A percentile compares a stretch with the other conserved stretches of the same genome.
phyloP scores from a whole-genome alignment of 2,329 filamentous ascomycete species.

The Trichoderma aggressivum region DNA sequence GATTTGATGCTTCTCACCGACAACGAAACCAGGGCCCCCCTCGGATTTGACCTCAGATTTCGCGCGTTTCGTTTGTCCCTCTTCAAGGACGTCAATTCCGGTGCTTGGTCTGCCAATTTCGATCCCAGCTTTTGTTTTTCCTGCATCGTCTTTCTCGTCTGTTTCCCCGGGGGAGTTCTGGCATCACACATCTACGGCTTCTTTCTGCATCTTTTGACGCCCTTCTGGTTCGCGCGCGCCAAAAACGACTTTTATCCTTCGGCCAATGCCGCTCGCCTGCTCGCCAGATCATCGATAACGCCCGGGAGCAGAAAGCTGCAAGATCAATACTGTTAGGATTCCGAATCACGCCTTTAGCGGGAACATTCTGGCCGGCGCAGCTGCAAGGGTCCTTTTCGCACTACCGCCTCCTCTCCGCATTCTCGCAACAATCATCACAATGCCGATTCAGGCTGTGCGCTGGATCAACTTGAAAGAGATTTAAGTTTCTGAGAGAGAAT shows the following conservation, averaged over 20 bases:
- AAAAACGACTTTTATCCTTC: background rate
- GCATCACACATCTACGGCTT: background rate
- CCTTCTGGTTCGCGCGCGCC: background rate
- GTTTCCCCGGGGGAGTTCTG: background rate
- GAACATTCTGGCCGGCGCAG: background rate
- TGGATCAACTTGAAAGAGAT: constrained; percentile 4
- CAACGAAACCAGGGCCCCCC: constrained; percentile 13
- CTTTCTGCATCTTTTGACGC: background rate
- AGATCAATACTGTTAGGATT: background rate
- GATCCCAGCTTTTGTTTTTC: background rate
- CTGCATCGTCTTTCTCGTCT: background rate
- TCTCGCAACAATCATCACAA: constrained; percentile 19
- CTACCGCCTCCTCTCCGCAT: constrained; percentile 11
- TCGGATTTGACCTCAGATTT: constrained; percentile 1
- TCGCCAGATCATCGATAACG: background rate
- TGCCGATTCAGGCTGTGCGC: constrained; percentile 20
- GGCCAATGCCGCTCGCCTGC: background rate
- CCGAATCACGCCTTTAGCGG: background rate
- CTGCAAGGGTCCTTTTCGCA: constrained; percentile 6
- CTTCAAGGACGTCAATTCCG: background rate
- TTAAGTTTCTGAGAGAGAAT: background rate
- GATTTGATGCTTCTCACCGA: constrained; percentile 15
- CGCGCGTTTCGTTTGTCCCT: background rate
- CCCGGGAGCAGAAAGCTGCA: background rate
- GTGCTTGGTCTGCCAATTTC: background rate